Percentiles rank a stretch among this genome's conserved stretches.
Conservation (phyloP, 225 moss, liverwort and hornwort species). For the Rhytidiadelphus loreus region DNA sequence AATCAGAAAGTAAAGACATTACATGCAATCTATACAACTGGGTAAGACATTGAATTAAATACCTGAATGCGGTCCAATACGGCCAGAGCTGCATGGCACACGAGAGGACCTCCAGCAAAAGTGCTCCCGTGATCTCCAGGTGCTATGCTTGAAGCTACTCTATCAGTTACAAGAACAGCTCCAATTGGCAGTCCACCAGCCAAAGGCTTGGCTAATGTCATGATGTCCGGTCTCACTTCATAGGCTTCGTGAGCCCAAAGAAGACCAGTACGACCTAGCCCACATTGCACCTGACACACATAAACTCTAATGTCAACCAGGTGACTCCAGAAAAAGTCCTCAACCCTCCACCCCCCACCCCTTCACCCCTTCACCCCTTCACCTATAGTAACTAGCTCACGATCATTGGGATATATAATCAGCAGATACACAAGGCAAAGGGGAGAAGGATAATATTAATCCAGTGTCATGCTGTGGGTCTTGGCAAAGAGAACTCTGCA, state of each 20-base stretch:
- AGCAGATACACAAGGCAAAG: background rate
- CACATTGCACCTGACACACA: conserved; percentile 63
- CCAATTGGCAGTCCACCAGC: conserved; percentile 85
- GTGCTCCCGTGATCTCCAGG: conserved; percentile 53
- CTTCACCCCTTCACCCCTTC: background rate
- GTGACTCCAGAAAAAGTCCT: background rate
- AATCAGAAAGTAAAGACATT: background rate
- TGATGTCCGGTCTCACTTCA: conserved; percentile 66
- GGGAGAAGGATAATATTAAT: background rate
- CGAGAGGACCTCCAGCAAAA: conserved; percentile 48
- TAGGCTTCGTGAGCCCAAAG: conserved; percentile 76
- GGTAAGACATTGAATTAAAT: background rate
- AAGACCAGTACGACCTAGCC: conserved; percentile 60
- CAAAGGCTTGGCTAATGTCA: conserved; percentile 86
- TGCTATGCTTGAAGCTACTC: conserved; percentile 51
- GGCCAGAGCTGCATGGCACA: conserved; percentile 42
- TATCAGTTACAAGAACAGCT: conserved; percentile 72
- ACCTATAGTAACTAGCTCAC: background rate
- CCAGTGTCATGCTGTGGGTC: background rate
- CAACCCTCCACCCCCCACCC: background rate
- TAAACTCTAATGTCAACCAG: background rate
- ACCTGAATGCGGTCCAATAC: conserved; percentile 30
- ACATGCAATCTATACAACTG: background rate
- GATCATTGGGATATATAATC: background rate
- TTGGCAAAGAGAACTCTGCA: background rate